Evolutionary conservation across 2,329 filamentous ascomycete species (phyloP).

Genomic region (Beauveria varroae): DNA sequence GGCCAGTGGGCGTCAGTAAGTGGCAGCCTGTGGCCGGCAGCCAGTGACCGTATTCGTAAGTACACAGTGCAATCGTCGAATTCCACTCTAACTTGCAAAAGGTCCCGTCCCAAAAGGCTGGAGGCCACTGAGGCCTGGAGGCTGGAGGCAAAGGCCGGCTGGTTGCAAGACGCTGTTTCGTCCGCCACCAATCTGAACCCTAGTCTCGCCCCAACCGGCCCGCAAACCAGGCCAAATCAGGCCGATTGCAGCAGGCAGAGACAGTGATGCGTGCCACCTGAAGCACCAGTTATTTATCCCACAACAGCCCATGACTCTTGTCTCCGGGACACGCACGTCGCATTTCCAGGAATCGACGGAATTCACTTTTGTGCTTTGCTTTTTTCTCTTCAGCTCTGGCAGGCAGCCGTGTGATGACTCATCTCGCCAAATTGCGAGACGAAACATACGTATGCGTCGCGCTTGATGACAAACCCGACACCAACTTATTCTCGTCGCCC

Average conservation of each 20-base stretch:
- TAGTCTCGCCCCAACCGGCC: neutral
- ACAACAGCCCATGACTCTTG: neutral
- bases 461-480: neutral
- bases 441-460: neutral
- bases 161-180: neutral
- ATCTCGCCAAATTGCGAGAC: neutral
- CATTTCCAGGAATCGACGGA: neutral
- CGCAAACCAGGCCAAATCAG: neutral
- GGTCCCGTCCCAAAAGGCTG: too few relatives aligned
- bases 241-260: conserved; percentile 8
- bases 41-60: too few relatives aligned
- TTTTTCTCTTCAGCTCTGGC: neutral
- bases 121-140: too few relatives aligned
- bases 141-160: neutral
- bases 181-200: neutral
- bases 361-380: neutral
- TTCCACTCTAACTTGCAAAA: too few relatives aligned
- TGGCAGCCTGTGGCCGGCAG: neutral
- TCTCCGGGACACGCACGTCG: neutral
- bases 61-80: neutral
- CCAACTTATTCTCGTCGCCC: neutral
- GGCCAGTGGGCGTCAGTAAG: neutral
- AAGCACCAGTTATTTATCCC: neutral
- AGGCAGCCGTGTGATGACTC: neutral
- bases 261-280: conserved; percentile 7